Evolutionary conservation across 2,329 filamentous ascomycete genomes (phyloP), one percentile per base, ranked within the genome.

Genomic region (Monilinia vaccinii-corymbosi): DNA sequence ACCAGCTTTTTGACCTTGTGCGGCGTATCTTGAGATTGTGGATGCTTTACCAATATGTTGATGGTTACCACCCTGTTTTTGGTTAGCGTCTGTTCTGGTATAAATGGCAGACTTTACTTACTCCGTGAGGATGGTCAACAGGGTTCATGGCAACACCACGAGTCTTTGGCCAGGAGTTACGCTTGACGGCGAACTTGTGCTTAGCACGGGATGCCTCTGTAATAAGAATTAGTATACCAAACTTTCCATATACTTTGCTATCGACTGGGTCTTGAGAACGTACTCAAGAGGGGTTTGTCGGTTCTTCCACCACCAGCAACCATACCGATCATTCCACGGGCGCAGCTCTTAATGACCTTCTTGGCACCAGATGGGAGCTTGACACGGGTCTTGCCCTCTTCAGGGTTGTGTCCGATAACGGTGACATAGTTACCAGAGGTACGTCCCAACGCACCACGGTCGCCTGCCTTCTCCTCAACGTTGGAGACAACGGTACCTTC

Each of bases 91-190:
- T 55, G 23, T 55, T 23, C 13, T 51, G n/a, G n/a, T 8, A 36
- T 46, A 16, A 42, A 14, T 34, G 7, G 18, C 8, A 58, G 42
- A 34, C 34, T 36, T 32, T 49, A 64, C 70, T 48, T 71, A 71
- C 89, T 89, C 89, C 89, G 87, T 94, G 89, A 79, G 89, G 89
- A 86, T 99, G 94, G 82, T 99, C 94, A 75, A 99, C 94, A 74
- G 94, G 94, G 84, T 99, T 99, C 94, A 99, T 99, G 81, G 94
- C 94, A 88, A 99, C 94, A 97, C 94, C 94, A 94, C 94, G 93
- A 85, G 94, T 99, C 90, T 96, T 97, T 81, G 94, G 94, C 94
- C 94, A 99, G 77, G 87, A 93, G 91, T 99, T 97, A 78, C 94
- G 91, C 91, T 99, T 99, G 83, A 97, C 95, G 73, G 92, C 91